Percentiles rank a stretch among this genome's conserved stretches.
Evolutionary conservation across 2,329 filamentous ascomycete species (phyloP).

Genomic region (Penicillium sp.): DNA sequence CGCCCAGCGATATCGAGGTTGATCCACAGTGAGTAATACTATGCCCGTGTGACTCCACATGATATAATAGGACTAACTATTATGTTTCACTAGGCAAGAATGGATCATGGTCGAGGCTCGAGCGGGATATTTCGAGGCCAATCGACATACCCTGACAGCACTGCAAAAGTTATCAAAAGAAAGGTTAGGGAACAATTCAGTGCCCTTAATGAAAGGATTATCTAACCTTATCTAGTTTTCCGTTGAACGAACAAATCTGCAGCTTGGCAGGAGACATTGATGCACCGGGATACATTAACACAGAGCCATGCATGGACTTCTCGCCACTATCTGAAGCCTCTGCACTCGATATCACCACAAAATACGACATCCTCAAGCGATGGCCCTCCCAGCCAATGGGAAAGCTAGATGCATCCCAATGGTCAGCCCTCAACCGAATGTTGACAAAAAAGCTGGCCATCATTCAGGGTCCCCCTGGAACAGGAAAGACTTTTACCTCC

Average conservation of each 20-base stretch:
- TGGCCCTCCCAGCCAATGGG: slow-evolving; percentile 50
- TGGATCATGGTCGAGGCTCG: slow-evolving; percentile 78
- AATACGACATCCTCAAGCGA: slow-evolving; percentile 47
- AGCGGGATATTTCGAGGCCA: slow-evolving; percentile 72
- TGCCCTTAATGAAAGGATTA: not conserved
- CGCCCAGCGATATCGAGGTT: slow-evolving; percentile 58
- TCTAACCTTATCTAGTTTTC: slow-evolving; percentile 36
- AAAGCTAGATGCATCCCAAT: slow-evolving; percentile 68
- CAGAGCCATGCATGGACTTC: slow-evolving; percentile 52
- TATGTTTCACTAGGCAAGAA: slow-evolving; percentile 41
- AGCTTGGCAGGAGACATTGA: slow-evolving; percentile 38
- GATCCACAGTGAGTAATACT: slow-evolving; percentile 55
- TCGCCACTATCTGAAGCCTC: slow-evolving; percentile 40
- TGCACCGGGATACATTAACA: slow-evolving; percentile 52
- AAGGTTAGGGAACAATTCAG: slow-evolving; percentile 30
- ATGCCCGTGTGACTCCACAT: fast-evolving
- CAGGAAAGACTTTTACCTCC: slow-evolving; percentile 79
- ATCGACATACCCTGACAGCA: slow-evolving; percentile 68
- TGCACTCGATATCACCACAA: slow-evolving; percentile 39
- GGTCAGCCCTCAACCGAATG: slow-evolving; percentile 65
- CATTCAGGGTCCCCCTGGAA: slow-evolving; percentile 78
- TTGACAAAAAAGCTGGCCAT: slow-evolving; percentile 70
- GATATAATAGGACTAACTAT: not conserved
- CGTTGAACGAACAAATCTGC: slow-evolving; percentile 44
- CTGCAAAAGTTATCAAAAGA: slow-evolving; percentile 64